Base-by-base conservation (phyloP, 129 eudicot genomes). In the Flaveria linearis region DNA sequence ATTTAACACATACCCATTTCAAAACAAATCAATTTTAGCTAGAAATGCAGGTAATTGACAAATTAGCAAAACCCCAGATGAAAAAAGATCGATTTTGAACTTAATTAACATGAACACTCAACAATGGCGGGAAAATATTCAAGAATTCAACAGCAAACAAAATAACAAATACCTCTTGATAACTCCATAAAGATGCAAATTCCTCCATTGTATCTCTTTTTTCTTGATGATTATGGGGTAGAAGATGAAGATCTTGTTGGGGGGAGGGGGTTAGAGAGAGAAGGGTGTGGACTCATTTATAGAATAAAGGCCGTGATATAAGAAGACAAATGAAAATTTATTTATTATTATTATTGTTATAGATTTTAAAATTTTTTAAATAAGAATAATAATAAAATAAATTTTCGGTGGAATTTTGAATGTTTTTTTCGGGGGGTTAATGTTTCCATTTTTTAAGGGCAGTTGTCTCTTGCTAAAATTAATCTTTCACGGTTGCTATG, bases 151-250 rank as follows among this genome's bases (percentile, higher is more conserved):
- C 23, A 77, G 41, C 4, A 74, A 77, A 83, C 11, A 55, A 41
- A 30, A 16, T 18, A 55, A 14, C 50, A 80, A 76, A 9, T 9
- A 91, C 97, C 92, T 91, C 90, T 77, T 82, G 92, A 76, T 86
- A 85, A 79, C 75, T 81, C 97, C 97, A 91, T 69, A 88, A 77
- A 68, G 96, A 86, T 60, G 75, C 78, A 73, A 86, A 45, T 63
- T 90, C 90, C 17, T 81, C 96, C 95, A 91, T 91, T 42, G 15
- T 55, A 23, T 78, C 47, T 67, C 12, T 67, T 39, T 65, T 64
- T 17, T 53, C 45, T 17, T 49, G 51, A 23, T 63, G 46, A 61
- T 47, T 71, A 55, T 49, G 78, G 22, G 72, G 72, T 60, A 45
- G 50, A 45, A 45, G 50, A 45, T 8, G 50, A 36, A 79, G 39